Evolutionary conservation across 2,329 filamentous ascomycete species (phyloP).

Genomic region (Aspergillus thermomutatus): DNA sequence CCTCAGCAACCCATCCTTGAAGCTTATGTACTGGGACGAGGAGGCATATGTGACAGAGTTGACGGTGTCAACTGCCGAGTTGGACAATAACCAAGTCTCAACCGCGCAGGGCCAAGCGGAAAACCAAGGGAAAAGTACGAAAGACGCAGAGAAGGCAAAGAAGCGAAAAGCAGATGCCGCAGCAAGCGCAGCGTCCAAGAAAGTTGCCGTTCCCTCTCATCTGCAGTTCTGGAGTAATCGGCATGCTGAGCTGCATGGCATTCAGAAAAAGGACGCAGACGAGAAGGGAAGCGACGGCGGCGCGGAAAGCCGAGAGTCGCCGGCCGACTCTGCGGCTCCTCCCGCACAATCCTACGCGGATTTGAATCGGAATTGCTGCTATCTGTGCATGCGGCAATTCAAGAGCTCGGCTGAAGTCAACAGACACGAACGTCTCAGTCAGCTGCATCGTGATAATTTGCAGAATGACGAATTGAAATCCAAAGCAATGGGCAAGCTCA

Average conservation of each 20-base stretch:
- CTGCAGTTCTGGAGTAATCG: conserved; percentile 70
- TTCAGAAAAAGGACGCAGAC: conserved; percentile 31
- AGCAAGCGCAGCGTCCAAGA: conserved; percentile 35
- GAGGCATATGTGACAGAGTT: conserved; percentile 68
- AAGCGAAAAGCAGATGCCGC: conserved; percentile 46
- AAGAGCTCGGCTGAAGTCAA: conserved; percentile 54
- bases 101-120: conserved; percentile 17
- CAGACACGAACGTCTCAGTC: conserved; percentile 58
- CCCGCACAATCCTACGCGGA: conserved; percentile 60
- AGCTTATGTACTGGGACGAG: conserved; percentile 73
- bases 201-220: conserved; percentile 58
- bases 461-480: conserved; percentile 47
- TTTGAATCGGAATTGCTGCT: conserved; percentile 55
- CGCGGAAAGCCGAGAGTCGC: conserved; percentile 24
- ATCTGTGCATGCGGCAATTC: conserved; percentile 60
- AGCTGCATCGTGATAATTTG: conserved; percentile 55
- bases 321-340: conserved; percentile 27
- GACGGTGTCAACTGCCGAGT: conserved; percentile 54
- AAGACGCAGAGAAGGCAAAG: conserved; percentile 44
- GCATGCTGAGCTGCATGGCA: conserved; percentile 64
- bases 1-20: conserved; percentile 63
- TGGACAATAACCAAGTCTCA: conserved; percentile 27
- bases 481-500: conserved; percentile 40
- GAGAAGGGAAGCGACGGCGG: conserved; percentile 16
- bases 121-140: conserved; percentile 29